phyloP scores from a whole-genome alignment of 1,284 basidiomycete genomes.

The Malassezia arunalokei region DNA sequence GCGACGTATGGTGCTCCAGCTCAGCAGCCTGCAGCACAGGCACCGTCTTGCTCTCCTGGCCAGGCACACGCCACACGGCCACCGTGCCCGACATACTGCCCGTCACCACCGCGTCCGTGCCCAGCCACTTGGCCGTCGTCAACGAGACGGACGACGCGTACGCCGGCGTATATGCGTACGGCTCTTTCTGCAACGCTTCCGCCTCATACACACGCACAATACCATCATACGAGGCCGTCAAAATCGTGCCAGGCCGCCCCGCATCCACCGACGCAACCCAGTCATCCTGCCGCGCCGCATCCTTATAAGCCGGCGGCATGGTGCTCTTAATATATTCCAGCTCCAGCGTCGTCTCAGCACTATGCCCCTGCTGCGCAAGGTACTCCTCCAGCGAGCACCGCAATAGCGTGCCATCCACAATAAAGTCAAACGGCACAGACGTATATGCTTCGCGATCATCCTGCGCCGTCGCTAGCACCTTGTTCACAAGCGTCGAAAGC shows the following conservation, averaged over 20 bases:
- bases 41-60: not conserved
- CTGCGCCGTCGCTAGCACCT: conserved; percentile 61
- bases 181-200: conserved; percentile 13
- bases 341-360: conserved; percentile 71
- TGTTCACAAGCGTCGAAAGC: conserved; percentile 94
- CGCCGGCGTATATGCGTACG: conserved; percentile 22
- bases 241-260: conserved; percentile 53
- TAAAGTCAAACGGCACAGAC: conserved; percentile 85
- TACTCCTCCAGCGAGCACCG: conserved; percentile 64
- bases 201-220: conserved; percentile 33
- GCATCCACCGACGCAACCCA: conserved; percentile 81
- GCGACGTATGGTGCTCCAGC: conserved; percentile 22
- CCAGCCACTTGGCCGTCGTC: conserved; percentile 59
- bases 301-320: conserved; percentile 72
- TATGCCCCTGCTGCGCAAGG: conserved; percentile 58
- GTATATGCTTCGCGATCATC: not conserved
- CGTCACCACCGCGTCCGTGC: conserved; percentile 52
- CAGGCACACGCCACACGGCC: conserved; percentile 27
- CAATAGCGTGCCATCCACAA: conserved; percentile 70
- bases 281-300: conserved; percentile 73
- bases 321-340: conserved; percentile 89
- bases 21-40: conserved; percentile 15
- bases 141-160: conserved; percentile 50
- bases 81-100: conserved; percentile 69
- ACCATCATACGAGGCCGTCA: conserved; percentile 46